phyloP scores from a whole-genome alignment of 768 basidiomycete species.

The Dentipellis fragilis region DNA sequence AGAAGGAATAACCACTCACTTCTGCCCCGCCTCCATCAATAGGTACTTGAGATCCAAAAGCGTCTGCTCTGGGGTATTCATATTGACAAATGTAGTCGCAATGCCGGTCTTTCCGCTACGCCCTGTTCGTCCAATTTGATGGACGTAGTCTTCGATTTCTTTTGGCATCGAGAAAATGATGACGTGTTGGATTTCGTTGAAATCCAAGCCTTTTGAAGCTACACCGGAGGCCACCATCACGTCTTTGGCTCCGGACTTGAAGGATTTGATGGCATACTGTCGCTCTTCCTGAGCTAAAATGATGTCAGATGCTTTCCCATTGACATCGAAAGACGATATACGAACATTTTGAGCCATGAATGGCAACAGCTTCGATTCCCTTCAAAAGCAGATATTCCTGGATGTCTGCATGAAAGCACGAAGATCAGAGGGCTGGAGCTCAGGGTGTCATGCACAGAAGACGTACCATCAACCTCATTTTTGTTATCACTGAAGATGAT shows the following conservation, averaged over 20 bases:
- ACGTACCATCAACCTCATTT: constrained; percentile 96
- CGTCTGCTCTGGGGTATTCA: constrained; percentile 95
- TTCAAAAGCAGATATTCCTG: constrained; percentile 96
- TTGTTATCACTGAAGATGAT: constrained; percentile 99
- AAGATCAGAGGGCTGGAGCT: neutral
- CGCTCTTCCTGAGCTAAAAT: constrained; percentile 89
- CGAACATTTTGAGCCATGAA: constrained; percentile 94
- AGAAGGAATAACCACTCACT: constrained; percentile 34
- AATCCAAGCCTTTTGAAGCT: constrained; percentile 96
- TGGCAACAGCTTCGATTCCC: constrained; percentile 96
- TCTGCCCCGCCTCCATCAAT: constrained; percentile 94
- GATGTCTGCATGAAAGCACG: constrained; percentile 54
- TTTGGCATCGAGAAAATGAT: constrained; percentile 99
- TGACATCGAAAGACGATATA: constrained; percentile 3
- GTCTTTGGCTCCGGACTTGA: constrained; percentile 95
- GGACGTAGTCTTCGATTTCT: constrained; percentile 99
- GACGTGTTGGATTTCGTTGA: constrained; percentile 97
- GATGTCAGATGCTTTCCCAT: neutral
- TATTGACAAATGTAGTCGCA: constrained; percentile 97
- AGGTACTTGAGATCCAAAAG: constrained; percentile 94
- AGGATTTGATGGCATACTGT: constrained; percentile 96
- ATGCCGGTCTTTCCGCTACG: constrained; percentile 98
- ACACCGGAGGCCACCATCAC: constrained; percentile 99
- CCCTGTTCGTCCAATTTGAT: constrained; percentile 97
- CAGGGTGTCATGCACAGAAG: neutral